Percentiles rank a stretch among this genome's conserved stretches.
These are phyloP conservation scores for Sporisorium reilianum DNA, from an alignment of 1,284 basidiomycete species.

Conservation along the genomic window DNA sequence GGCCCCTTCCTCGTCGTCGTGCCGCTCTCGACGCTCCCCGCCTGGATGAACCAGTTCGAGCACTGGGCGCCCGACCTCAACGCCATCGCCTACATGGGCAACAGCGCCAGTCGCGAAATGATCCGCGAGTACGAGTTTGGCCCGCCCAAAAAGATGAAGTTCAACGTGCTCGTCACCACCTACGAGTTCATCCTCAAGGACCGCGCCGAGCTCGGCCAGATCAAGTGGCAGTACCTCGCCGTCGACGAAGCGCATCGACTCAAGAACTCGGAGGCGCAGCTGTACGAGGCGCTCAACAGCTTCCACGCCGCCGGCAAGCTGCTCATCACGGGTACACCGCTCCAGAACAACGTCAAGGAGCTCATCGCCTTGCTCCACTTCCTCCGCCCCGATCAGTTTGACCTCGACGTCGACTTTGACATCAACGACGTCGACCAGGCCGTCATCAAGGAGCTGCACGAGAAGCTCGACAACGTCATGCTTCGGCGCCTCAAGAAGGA, in stretches of 20 bases:
- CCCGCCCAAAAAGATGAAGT: constrained; percentile 82
- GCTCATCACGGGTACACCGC: constrained; percentile 95
- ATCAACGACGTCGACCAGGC: constrained; percentile 72
- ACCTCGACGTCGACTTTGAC: constrained; percentile 85
- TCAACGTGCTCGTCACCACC: constrained; percentile 96
- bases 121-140: constrained; percentile 87
- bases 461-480: constrained; percentile 94
- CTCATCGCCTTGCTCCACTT: constrained; percentile 97
- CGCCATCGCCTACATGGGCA: constrained; percentile 92
- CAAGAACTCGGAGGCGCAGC: constrained; percentile 96
- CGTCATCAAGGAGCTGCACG: constrained; percentile 86
- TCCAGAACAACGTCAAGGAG: constrained; percentile 99
- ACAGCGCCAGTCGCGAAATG: constrained; percentile 83
- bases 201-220: constrained; percentile 85
- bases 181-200: constrained; percentile 99
- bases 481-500: constrained; percentile 93
- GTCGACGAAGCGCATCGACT: constrained; percentile 99
- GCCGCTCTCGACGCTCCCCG: constrained; percentile 96
- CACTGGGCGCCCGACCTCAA: constrained; percentile 94
- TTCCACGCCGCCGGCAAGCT: constrained; percentile 92
- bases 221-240: constrained; percentile 99
- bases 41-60: constrained; percentile 96
- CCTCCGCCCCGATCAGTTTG: constrained; percentile 96
- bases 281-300: constrained; percentile 91
- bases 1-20: constrained; percentile 98